These are phyloP conservation scores for Bisporella sp. DNA, from an alignment of 2,329 filamentous ascomycete species.

Conservation along the genomic window DNA sequence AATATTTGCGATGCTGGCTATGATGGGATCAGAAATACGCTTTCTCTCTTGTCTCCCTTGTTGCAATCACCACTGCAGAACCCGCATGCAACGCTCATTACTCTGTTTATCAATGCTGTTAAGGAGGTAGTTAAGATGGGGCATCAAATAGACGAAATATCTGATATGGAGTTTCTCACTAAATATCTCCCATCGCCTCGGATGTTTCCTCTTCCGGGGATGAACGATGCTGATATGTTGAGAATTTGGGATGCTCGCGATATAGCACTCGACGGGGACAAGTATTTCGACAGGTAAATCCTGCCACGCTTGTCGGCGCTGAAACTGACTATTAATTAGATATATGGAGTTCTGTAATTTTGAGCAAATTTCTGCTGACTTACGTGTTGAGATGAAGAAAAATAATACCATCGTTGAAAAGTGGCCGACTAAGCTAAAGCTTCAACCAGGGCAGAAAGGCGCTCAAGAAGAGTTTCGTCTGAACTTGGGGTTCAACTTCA, in stretches of 20 bases:
- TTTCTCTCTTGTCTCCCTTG: neutral
- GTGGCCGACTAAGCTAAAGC: slow-evolving; percentile 8
- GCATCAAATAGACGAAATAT: neutral
- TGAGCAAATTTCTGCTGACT: neutral
- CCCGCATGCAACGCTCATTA: slow-evolving; percentile 7
- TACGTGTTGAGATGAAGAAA: slow-evolving; percentile 5
- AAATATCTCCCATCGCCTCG: neutral
- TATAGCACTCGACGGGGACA: neutral
- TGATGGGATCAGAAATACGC: neutral
- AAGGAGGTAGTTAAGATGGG: neutral
- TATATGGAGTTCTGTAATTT: neutral
- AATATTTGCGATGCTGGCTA: slow-evolving; percentile 4
- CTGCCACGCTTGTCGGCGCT: neutral
- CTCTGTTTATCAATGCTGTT: slow-evolving; percentile 5
- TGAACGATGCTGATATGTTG: neutral
- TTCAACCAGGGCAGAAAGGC: neutral
- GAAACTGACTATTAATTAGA: neutral
- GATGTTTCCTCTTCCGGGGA: neutral
- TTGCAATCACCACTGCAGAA: slow-evolving; percentile 2
- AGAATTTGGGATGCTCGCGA: neutral
- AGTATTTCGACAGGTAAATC: neutral
- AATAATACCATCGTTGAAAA: slow-evolving; percentile 6
- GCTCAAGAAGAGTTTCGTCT: slow-evolving; percentile 3
- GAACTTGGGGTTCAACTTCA: neutral
- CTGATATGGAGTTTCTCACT: neutral